A percentile compares a stretch with the other conserved stretches of the same genome.
Evolutionary conservation across 1,139 yeast species (phyloP).

Genomic region (Pneumocystis murina): DNA sequence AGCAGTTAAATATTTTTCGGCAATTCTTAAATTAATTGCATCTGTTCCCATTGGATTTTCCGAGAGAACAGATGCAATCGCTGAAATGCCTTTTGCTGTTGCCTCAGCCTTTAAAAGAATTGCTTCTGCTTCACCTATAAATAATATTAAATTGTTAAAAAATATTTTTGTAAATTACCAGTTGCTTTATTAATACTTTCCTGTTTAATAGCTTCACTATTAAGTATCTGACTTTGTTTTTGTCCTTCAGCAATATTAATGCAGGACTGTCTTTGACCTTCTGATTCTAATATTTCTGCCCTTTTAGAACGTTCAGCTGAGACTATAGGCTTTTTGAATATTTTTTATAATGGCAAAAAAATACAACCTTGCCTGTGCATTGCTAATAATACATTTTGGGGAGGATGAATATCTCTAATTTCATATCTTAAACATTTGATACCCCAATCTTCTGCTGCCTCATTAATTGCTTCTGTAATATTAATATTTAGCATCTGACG

Average conservation of each 20-base stretch:
- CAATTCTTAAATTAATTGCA: constrained; percentile 66
- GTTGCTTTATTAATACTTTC: constrained; percentile 50
- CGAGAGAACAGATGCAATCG: constrained; percentile 51
- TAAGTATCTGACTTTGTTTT: constrained; percentile 50
- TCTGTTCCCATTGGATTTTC: constrained; percentile 57
- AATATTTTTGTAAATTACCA: constrained; percentile 27
- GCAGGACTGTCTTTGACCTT: constrained; percentile 63
- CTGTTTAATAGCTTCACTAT: constrained; percentile 53
- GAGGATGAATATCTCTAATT: constrained; percentile 80
- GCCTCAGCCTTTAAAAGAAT: constrained; percentile 57
- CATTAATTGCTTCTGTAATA: constrained; percentile 66
- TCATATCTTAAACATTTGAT: constrained; percentile 72
- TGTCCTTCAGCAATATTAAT: constrained; percentile 77
- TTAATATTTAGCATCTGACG: constrained; percentile 49
- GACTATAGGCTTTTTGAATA: constrained; percentile 25
- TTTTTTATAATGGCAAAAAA: neutral
- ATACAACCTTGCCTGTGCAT: constrained; percentile 18
- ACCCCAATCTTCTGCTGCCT: constrained; percentile 80
- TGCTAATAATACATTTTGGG: constrained; percentile 20
- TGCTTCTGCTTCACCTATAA: constrained; percentile 28
- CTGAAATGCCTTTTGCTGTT: constrained; percentile 53
- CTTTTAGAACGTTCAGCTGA: constrained; percentile 74
- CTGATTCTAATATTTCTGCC: constrained; percentile 75
- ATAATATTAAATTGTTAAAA: neutral
- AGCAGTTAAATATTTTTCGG: constrained; percentile 70